Evolutionary conservation across 805 yeast genomes (phyloP).

Genomic region (Saccharomyces kudriavzevii): DNA sequence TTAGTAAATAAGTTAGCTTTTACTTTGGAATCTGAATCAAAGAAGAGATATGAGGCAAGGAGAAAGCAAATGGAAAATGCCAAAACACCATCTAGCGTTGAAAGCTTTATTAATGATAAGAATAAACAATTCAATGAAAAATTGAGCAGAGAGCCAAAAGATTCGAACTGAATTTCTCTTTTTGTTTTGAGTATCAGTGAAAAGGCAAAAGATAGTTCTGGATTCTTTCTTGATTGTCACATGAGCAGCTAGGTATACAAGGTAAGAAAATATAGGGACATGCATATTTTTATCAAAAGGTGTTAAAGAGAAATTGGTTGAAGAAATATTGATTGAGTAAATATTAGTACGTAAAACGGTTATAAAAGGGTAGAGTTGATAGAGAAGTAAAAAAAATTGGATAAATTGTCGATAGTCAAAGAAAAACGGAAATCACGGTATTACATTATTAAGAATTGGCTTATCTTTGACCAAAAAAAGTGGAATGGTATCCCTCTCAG

Average conservation of each 20-base stretch:
- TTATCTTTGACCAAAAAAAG: too few relatives aligned
- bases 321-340: background rate
- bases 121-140: constrained; percentile 28
- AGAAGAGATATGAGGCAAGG: constrained; percentile 15
- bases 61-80: constrained; percentile 11
- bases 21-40: constrained; percentile 14
- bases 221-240: background rate
- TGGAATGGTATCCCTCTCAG: background rate
- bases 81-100: constrained; percentile 2
- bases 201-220: background rate
- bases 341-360: background rate
- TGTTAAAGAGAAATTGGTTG: background rate
- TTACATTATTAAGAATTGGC: too few relatives aligned
- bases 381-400: background rate
- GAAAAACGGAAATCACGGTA: background rate
- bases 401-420: background rate
- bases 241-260: background rate
- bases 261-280: background rate
- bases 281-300: background rate
- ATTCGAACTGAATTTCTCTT: background rate
- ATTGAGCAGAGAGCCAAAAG: constrained; percentile 16
- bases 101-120: constrained; percentile 24
- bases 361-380: background rate
- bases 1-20: constrained; percentile 15
- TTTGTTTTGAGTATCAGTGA: background rate